These are phyloP conservation scores for Rhodamnia rubescens DNA, from an alignment of 345 rosid species.

Conservation along the genomic window DNA sequence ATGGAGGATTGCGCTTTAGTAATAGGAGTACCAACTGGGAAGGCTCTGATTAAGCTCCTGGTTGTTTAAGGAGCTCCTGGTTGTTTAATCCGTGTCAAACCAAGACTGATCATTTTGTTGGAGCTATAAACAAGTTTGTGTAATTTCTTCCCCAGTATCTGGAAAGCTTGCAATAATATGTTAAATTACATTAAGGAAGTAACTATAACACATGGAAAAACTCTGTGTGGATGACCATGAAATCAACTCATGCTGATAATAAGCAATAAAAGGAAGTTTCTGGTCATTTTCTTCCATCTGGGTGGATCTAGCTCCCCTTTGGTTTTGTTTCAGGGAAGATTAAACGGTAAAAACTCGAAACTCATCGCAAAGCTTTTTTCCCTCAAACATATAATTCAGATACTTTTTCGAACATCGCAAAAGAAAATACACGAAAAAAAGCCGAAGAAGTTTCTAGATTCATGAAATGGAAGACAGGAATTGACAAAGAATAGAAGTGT, in stretches of 20 bases:
- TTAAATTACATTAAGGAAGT: not conserved
- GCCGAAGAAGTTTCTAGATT: not conserved
- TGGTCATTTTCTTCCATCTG: not conserved
- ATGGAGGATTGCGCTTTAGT: not conserved
- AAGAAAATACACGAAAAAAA: not conserved
- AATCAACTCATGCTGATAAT: not conserved
- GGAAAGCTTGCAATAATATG: not conserved
- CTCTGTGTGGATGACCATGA: not conserved
- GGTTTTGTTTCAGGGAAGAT: not conserved
- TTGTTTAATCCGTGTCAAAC: not conserved
- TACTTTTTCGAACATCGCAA: not conserved
- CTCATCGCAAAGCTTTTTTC: not conserved
- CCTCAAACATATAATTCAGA: not conserved
- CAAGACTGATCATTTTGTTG: not conserved
- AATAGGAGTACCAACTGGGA: not conserved
- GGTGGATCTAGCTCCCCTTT: not conserved
- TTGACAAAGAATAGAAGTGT: not conserved
- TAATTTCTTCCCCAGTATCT: not conserved
- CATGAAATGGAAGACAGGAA: not conserved
- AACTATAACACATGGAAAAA: not conserved
- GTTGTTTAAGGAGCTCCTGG: not conserved
- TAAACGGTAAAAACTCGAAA: not conserved
- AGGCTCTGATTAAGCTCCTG: not conserved
- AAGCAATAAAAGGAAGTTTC: not conserved
- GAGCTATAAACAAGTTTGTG: not conserved